These are phyloP conservation scores for Pulveroboletus ravenelii DNA, from an alignment of 768 basidiomycete genomes.

Conservation along the genomic window DNA sequence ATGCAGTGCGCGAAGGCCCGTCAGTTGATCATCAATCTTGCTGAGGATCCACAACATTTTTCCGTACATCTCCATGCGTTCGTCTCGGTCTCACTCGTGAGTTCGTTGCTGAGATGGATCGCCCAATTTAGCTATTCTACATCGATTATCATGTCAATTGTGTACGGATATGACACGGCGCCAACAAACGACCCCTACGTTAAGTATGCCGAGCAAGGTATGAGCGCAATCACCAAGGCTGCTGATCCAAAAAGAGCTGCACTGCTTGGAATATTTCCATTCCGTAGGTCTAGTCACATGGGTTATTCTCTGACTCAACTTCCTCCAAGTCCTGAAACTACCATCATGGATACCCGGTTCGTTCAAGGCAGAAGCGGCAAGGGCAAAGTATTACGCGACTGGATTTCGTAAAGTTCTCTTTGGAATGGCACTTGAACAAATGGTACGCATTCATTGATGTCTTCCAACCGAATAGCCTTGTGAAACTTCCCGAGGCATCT, in stretches of 20 bases:
- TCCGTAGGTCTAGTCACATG: slow-evolving; percentile 15
- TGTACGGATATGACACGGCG: slow-evolving; percentile 22
- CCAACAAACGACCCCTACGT: slow-evolving; percentile 21
- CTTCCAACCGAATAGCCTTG: not conserved
- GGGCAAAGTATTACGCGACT: slow-evolving; percentile 8
- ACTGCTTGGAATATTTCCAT: slow-evolving; percentile 23
- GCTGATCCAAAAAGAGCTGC: slow-evolving; percentile 18
- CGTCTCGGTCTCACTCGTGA: slow-evolving; percentile 3
- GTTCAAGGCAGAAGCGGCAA: slow-evolving; percentile 18
- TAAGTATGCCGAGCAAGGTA: slow-evolving; percentile 14
- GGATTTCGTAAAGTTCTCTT: slow-evolving; percentile 22
- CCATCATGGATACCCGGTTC: slow-evolving; percentile 27
- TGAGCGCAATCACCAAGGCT: slow-evolving; percentile 15
- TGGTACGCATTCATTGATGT: slow-evolving; percentile 9
- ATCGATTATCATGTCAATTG: slow-evolving; percentile 25
- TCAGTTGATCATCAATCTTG: slow-evolving; percentile 31
- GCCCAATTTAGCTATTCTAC: slow-evolving; percentile 21
- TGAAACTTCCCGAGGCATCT: slow-evolving; percentile 11
- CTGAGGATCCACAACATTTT: slow-evolving; percentile 25
- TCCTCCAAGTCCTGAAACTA: slow-evolving; percentile 17
- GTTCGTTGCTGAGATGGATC: not conserved
- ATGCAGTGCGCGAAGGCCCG: slow-evolving; percentile 32
- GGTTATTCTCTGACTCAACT: not conserved
- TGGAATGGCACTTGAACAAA: slow-evolving; percentile 18
- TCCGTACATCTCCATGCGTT: slow-evolving; percentile 23